phyloP scores from a whole-genome alignment of 306 rosid genomes.

The Coriaria nepalensis region DNA sequence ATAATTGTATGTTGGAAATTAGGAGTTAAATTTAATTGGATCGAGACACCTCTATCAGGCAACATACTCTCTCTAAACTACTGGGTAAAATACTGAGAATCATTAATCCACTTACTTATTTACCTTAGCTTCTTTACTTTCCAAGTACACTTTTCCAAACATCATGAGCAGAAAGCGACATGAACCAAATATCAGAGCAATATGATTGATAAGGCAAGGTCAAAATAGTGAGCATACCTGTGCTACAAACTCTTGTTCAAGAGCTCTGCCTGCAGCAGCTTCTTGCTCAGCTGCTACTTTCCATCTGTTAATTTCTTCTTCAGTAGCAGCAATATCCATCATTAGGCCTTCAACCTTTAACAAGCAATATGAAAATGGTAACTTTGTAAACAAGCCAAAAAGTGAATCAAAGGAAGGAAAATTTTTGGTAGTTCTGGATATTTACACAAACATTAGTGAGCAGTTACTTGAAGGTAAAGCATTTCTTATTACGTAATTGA shows the following conservation, averaged over 20 bases:
- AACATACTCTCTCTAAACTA: too few relatives aligned
- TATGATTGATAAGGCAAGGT: conserved; percentile 4
- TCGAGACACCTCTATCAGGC: too few relatives aligned
- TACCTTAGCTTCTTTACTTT: too few relatives aligned
- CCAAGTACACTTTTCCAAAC: too few relatives aligned
- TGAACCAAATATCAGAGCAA: neutral
- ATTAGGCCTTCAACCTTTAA: conserved; percentile 89
- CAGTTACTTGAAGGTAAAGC: neutral
- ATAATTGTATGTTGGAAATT: too few relatives aligned
- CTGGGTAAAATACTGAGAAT: too few relatives aligned
- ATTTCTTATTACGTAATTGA: neutral
- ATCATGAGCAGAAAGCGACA: neutral
- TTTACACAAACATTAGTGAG: neutral
- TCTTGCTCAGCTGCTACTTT: conserved; percentile 96
- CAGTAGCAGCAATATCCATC: conserved; percentile 96
- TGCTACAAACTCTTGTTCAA: conserved; percentile 76
- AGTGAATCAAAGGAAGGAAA: too few relatives aligned
- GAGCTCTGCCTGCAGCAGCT: conserved; percentile 93
- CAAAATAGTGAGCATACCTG: conserved; percentile 42
- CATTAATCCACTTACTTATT: too few relatives aligned
- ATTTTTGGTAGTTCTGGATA: too few relatives aligned
- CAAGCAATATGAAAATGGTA: neutral
- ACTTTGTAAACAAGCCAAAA: too few relatives aligned
- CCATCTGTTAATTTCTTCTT: conserved; percentile 97
- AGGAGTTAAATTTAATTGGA: too few relatives aligned